Conservation (phyloP, 2,329 filamentous ascomycete genomes). For the Elsinoe perseae region DNA sequence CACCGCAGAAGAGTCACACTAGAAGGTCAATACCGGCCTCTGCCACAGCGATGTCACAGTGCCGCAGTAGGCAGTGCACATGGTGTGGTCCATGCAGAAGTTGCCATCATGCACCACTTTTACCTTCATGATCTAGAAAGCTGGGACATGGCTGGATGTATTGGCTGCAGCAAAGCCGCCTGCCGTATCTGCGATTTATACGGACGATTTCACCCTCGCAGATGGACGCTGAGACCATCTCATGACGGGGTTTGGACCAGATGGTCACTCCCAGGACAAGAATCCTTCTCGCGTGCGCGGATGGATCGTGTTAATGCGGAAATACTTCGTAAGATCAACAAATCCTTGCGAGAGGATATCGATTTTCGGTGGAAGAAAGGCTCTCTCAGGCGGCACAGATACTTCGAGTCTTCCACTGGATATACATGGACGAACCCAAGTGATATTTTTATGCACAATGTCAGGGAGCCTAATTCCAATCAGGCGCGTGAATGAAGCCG, state of each 20-base stretch:
- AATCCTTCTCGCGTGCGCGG: background rate
- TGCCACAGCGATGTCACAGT: background rate
- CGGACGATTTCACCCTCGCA: background rate
- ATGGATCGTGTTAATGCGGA: background rate
- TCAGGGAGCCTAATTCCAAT: too few species aligned
- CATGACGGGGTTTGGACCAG: background rate
- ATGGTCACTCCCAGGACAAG: background rate
- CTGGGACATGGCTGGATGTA: background rate
- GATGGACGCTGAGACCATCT: background rate
- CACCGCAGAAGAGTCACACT: background rate
- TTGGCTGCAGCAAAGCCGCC: constrained; percentile 1
- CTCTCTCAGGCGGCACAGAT: background rate
- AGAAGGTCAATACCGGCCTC: background rate
- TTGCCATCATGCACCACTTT: constrained; percentile 4
- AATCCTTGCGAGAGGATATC: background rate
- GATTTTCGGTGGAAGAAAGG: background rate
- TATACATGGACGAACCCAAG: background rate
- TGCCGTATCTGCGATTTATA: background rate
- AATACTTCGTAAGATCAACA: background rate
- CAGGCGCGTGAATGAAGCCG: too few species aligned
- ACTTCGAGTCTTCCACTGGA: background rate
- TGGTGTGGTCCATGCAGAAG: background rate
- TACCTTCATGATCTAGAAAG: background rate
- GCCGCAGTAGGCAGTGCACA: background rate
- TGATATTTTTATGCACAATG: too few species aligned